Evolutionary conservation across 2,329 filamentous ascomycete species (phyloP), one percentile per base, ranked within the genome.

Genomic region (Simplicillium sp.): DNA sequence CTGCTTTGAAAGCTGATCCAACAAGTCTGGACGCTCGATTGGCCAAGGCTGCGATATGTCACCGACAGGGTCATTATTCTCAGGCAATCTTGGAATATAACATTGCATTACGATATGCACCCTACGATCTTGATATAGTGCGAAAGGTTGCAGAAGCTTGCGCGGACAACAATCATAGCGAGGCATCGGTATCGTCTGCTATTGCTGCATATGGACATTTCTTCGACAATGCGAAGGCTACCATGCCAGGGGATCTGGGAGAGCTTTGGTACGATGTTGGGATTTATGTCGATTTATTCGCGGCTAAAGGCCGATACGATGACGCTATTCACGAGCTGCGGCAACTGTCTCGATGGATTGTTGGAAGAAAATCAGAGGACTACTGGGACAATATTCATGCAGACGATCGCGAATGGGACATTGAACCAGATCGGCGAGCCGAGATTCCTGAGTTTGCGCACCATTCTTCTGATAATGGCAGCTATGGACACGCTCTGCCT

Each of bases 351-450:
- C 73, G 94, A 42, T 95, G 88, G 87, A 70, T 95, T 41, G 68
- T 95, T 32, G 85, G 86, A 8, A 80, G 92, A 37, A 66, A 71
- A 29, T 66, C 74, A 4, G 89, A 98, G 57, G 60, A 54, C 1
- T 87, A 80, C 53, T 98, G 92, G 92, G 83, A 94, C 43, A 57
- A 71, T 8, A 70, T 74, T 48, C 67, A 73, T 25, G 68, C 76
- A 5, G 87, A 96, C 55, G 88, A 95, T 57, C 75, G 88, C 42
- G 92, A 98, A 62, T 98, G 88, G 78, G 92, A 98, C 57, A 62
- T 75, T 5, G 73, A 81, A 35, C 77, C 87, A 53, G 68, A 73
- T 15, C 81, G 92, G 45, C 79, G 89, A 43, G 58, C 67, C 2
- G 61, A 71, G 43, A 71, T 85, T 5, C 59, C 73, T 2, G 73